phyloP scores from a whole-genome alignment of 1,284 basidiomycete species.

The Heterobasidion annosum region DNA sequence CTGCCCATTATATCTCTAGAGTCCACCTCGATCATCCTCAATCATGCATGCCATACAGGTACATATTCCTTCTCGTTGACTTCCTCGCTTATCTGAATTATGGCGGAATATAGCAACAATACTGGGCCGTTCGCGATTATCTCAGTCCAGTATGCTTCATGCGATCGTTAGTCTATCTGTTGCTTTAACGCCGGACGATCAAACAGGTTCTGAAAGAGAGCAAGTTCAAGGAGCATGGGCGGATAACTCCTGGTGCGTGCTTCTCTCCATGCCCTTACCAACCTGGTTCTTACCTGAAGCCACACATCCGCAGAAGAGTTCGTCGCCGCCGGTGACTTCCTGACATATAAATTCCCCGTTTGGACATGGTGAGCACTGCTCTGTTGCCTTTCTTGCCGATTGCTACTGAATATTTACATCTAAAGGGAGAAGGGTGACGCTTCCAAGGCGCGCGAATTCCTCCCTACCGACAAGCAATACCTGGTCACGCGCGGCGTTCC shows the following conservation, averaged over 20 bases:
- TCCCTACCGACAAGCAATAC: slow-evolving; percentile 94
- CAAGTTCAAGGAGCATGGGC: slow-evolving; percentile 98
- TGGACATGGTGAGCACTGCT: slow-evolving; percentile 73
- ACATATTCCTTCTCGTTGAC: slow-evolving; percentile 9
- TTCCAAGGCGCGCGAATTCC: slow-evolving; percentile 80
- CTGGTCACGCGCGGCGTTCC: slow-evolving; percentile 90
- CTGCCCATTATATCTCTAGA: background rate
- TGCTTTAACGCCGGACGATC: slow-evolving; percentile 7
- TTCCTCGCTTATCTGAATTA: background rate
- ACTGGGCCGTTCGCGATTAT: slow-evolving; percentile 94
- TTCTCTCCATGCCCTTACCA: slow-evolving; percentile 3
- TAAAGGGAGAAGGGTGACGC: slow-evolving; percentile 84
- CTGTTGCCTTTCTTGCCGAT: background rate
- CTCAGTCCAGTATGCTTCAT: slow-evolving; percentile 72
- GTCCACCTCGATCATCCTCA: slow-evolving; percentile 4
- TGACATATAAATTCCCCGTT: slow-evolving; percentile 92
- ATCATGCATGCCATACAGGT: slow-evolving; percentile 71
- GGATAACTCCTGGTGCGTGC: slow-evolving; percentile 82
- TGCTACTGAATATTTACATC: background rate
- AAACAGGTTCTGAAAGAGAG: slow-evolving; percentile 90
- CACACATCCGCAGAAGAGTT: slow-evolving; percentile 70
- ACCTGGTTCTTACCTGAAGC: slow-evolving; percentile 14
- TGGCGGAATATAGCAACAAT: slow-evolving; percentile 57
- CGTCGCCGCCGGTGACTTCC: slow-evolving; percentile 90
- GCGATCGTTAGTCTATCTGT: background rate